Evolutionary conservation across 257 asterid species (phyloP).

Genomic region (Cruciata laevipes): DNA sequence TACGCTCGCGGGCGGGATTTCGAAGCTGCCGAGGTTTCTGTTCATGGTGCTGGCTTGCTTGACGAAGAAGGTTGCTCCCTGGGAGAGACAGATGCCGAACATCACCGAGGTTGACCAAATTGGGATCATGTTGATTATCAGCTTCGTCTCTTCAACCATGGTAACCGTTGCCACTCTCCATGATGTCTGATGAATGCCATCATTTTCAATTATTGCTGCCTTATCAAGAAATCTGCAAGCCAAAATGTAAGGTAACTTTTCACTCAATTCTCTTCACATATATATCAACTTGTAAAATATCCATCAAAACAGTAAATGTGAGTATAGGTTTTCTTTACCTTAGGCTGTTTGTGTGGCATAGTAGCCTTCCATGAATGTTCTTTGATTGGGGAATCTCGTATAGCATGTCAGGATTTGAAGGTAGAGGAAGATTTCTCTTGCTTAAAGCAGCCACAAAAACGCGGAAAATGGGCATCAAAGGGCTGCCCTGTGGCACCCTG

Average conservation of each 20-base stretch:
- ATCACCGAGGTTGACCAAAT: constrained; percentile 67
- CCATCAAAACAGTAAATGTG: too few species aligned
- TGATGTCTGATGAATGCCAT: constrained; percentile 13
- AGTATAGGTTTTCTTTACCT: constrained; percentile 5
- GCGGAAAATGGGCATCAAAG: constrained; percentile 45
- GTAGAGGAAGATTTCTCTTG: constrained; percentile 45
- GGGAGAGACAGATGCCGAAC: constrained; percentile 56
- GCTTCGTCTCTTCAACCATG: constrained; percentile 62
- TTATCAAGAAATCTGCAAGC: constrained; percentile 66
- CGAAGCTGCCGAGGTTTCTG: constrained; percentile 27
- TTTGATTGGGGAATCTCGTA: constrained; percentile 45
- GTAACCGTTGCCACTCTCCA: constrained; percentile 54
- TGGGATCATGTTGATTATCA: constrained; percentile 54
- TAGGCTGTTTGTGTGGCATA: constrained; percentile 50
- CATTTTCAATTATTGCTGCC: constrained; percentile 53
- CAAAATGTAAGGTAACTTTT: neutral
- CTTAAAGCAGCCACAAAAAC: constrained; percentile 55
- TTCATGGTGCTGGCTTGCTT: constrained; percentile 50
- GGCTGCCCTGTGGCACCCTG: constrained; percentile 53
- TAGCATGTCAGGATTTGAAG: constrained; percentile 30
- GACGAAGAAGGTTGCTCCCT: constrained; percentile 52
- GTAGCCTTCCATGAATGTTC: constrained; percentile 41
- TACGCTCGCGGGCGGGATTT: constrained; percentile 18
- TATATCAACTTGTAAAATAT: neutral
- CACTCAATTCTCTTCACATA: neutral